Percentiles rank a stretch among this genome's conserved stretches.
These are phyloP conservation scores for Abrus pulchellus DNA, from an alignment of 306 rosid genomes.

Conservation along the genomic window DNA sequence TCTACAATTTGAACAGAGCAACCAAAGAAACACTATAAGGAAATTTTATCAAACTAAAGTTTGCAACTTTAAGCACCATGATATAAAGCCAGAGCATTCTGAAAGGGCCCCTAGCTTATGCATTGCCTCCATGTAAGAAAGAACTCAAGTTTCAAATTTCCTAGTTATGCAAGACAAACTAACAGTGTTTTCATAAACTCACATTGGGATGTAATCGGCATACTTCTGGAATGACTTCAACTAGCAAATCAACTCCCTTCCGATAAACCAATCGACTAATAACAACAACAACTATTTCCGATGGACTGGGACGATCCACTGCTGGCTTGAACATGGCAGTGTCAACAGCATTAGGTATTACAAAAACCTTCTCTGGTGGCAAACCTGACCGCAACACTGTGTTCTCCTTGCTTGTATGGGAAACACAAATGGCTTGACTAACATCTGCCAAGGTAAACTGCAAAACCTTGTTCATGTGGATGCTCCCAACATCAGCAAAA, in stretches of 20 bases:
- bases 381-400: conserved; percentile 88
- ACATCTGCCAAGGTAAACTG: conserved; percentile 95
- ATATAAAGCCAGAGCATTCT: conserved; percentile 17
- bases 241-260: conserved; percentile 93
- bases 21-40: not conserved
- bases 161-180: not conserved
- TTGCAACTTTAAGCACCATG: conserved; percentile 28
- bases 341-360: conserved; percentile 93
- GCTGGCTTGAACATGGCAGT: conserved; percentile 97
- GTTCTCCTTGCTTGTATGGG: conserved; percentile 97
- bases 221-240: conserved; percentile 96
- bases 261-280: conserved; percentile 91
- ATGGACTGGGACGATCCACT: conserved; percentile 57
- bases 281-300: conserved; percentile 81
- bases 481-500: conserved; percentile 89
- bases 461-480: conserved; percentile 97
- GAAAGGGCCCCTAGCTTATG: not conserved
- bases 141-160: conserved; percentile 19
- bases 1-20: conserved; percentile 3
- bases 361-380: conserved; percentile 90
- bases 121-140: conserved; percentile 2
- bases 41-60: conserved; percentile 27
- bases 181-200: conserved; percentile 53
- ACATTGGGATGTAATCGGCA: conserved; percentile 77
- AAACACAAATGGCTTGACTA: conserved; percentile 94